Evolutionary conservation across 768 basidiomycete species (phyloP).

Genomic region (Peribolospora kevripleyi): DNA sequence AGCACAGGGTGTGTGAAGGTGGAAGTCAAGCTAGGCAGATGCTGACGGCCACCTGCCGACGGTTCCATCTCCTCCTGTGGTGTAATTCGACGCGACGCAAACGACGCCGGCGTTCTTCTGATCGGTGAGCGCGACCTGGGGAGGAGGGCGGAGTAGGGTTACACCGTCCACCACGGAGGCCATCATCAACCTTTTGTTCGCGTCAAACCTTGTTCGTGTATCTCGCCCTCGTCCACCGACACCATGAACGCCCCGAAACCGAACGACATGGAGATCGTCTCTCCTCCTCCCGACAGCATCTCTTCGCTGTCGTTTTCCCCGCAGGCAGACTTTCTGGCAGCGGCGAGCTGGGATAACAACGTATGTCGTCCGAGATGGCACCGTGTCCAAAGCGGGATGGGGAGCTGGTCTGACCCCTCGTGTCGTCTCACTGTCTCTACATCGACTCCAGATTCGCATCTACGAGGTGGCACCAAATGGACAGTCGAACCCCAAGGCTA

Average conservation of each 20-base stretch:
- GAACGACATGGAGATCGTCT: slow-evolving; percentile 56
- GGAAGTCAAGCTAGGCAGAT: too few relatives aligned
- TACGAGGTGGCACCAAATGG: slow-evolving; percentile 59
- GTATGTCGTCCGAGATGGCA: slow-evolving; percentile 25
- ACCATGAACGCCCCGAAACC: slow-evolving; percentile 18
- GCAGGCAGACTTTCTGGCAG: slow-evolving; percentile 67
- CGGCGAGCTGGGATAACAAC: slow-evolving; percentile 83
- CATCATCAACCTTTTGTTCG: too few relatives aligned
- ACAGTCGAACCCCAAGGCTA: slow-evolving; percentile 67
- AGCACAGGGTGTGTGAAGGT: too few relatives aligned
- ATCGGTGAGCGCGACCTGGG: too few relatives aligned
- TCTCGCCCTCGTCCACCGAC: too few relatives aligned
- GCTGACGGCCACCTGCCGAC: too few relatives aligned
- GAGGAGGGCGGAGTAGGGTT: too few relatives aligned
- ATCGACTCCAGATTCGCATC: slow-evolving; percentile 46
- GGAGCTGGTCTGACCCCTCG: neutral
- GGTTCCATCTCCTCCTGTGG: too few relatives aligned
- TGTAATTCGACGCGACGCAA: too few relatives aligned
- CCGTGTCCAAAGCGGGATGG: neutral
- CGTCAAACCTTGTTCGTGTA: too few relatives aligned
- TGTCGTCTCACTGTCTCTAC: neutral
- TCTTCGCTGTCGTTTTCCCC: slow-evolving; percentile 64
- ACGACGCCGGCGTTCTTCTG: too few relatives aligned
- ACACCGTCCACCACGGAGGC: too few relatives aligned
- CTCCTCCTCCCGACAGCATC: slow-evolving; percentile 67